Percentiles rank a stretch among this genome's conserved stretches.
Conservation (phyloP, 305 asterid species). For the Andrographis paniculata region DNA sequence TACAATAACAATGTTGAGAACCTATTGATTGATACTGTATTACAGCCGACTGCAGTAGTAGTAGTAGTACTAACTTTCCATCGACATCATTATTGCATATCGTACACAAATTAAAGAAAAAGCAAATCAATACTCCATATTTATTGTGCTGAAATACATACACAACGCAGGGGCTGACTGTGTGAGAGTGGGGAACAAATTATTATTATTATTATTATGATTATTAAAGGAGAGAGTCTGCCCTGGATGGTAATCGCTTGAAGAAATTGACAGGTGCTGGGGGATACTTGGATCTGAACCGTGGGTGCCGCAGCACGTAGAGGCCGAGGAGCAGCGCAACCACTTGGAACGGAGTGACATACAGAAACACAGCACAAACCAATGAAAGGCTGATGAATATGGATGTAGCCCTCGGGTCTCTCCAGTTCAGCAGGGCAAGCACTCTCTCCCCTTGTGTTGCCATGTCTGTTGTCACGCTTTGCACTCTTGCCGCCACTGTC, state of each 20-base stretch:
- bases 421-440: slow-evolving; percentile 72
- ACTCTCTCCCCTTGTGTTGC: slow-evolving; percentile 88
- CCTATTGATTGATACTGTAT: too few relatives aligned
- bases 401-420: slow-evolving; percentile 94
- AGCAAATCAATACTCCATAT: too few relatives aligned
- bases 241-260: slow-evolving; percentile 83
- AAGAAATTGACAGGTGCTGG: slow-evolving; percentile 85
- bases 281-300: slow-evolving; percentile 67
- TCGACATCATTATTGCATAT: too few relatives aligned
- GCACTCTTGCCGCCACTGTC: slow-evolving; percentile 71
- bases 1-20: too few relatives aligned
- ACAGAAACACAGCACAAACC: slow-evolving; percentile 59
- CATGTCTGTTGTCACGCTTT: slow-evolving; percentile 66
- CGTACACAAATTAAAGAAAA: too few relatives aligned
- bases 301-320: slow-evolving; percentile 67
- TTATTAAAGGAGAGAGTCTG: slow-evolving; percentile 68
- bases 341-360: slow-evolving; percentile 69
- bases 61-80: too few relatives aligned
- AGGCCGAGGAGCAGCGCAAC: slow-evolving; percentile 62
- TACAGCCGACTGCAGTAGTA: too few relatives aligned
- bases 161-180: too few relatives aligned
- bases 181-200: too few relatives aligned
- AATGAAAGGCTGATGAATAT: slow-evolving; percentile 51
- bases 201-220: too few relatives aligned
- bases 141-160: too few relatives aligned